These are phyloP conservation scores for Thelonectria discophora DNA, from an alignment of 2,329 filamentous ascomycete genomes.

Conservation along the genomic window DNA sequence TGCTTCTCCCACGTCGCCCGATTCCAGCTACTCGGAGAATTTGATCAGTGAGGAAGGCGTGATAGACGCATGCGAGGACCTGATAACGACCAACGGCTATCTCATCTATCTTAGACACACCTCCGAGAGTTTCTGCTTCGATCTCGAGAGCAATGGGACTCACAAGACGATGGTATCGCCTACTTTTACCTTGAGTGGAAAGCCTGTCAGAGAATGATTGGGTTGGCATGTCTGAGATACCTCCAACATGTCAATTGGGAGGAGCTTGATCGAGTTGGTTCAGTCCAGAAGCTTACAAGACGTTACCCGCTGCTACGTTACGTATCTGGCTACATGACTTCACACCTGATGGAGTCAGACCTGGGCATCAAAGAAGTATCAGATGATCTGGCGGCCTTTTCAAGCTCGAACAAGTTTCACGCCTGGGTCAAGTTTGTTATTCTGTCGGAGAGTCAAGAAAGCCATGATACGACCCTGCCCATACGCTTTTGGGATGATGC, in stretches of 20 bases:
- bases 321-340: slow-evolving; percentile 1
- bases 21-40: neutral
- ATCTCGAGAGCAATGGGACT: neutral
- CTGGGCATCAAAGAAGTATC: neutral
- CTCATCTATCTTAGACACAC: slow-evolving; percentile 6
- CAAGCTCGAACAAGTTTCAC: neutral
- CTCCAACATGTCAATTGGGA: slow-evolving; percentile 4
- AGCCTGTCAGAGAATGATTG: slow-evolving; percentile 7
- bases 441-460: slow-evolving; percentile 1
- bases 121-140: slow-evolving; percentile 8
- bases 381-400: neutral
- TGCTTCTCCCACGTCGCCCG: slow-evolving; percentile 1
- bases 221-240: slow-evolving; percentile 7
- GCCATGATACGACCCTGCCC: neutral
- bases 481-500: slow-evolving; percentile 1
- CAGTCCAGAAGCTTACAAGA: neutral
- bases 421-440: slow-evolving; percentile 1
- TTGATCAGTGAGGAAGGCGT: slow-evolving; percentile 1
- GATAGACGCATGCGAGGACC: neutral
- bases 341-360: slow-evolving; percentile 3
- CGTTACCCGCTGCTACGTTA: slow-evolving; percentile 4
- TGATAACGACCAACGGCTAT: neutral
- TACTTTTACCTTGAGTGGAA: neutral
- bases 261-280: neutral
- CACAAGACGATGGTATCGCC: neutral